Conservation (phyloP, 805 yeast genomes). For the Wickerhamomyces pijperi region DNA sequence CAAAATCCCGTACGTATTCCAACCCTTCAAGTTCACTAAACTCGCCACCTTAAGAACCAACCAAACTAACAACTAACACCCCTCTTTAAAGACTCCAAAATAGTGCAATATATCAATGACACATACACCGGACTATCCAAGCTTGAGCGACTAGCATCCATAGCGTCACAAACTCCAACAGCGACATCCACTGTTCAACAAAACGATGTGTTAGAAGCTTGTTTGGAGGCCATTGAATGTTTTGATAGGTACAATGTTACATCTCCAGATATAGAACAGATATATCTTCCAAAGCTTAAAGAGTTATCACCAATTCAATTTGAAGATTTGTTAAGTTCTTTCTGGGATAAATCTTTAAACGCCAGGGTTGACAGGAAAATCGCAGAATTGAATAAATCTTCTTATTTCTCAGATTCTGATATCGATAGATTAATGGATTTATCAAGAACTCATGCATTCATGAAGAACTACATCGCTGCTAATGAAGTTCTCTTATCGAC, state of each 20-base stretch:
- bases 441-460: slow-evolving; percentile 10
- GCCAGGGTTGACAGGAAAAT: slow-evolving; percentile 1
- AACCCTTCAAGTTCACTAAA: too few relatives aligned
- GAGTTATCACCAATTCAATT: background rate
- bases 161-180: too few relatives aligned
- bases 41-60: too few relatives aligned
- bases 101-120: background rate
- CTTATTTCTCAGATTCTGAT: slow-evolving; percentile 16
- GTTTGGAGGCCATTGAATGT: background rate
- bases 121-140: background rate
- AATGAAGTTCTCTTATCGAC: slow-evolving; percentile 10
- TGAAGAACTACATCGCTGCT: slow-evolving; percentile 14
- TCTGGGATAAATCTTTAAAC: slow-evolving; percentile 1
- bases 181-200: too few relatives aligned
- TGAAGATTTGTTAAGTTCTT: slow-evolving; percentile 4
- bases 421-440: slow-evolving; percentile 8
- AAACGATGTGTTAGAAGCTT: too few relatives aligned
- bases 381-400: slow-evolving; percentile 9
- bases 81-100: background rate
- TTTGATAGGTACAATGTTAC: background rate
- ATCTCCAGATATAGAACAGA: background rate
- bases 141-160: background rate
- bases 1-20: too few relatives aligned
- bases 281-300: background rate
- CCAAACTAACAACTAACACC: background rate